Evolutionary conservation across 73 alveolate genomes (phyloP).

Genomic region (Stentor coeruleus): DNA sequence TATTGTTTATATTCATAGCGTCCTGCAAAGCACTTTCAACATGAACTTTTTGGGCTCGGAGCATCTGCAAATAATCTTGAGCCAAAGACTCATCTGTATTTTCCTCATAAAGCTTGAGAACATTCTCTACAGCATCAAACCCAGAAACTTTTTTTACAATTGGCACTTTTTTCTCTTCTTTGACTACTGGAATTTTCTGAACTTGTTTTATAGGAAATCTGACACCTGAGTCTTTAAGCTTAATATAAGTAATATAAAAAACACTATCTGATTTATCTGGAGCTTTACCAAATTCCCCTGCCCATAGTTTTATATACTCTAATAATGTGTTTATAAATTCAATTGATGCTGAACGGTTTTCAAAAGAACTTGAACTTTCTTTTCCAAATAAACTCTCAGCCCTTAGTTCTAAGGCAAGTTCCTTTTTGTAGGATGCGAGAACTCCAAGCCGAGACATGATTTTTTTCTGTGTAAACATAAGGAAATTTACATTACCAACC

Average conservation of each 20-base stretch:
- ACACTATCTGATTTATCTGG: constrained; percentile 14
- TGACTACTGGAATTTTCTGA: too few relatives aligned
- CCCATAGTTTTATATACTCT: not conserved
- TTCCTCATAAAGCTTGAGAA: not conserved
- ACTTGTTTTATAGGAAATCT: not conserved
- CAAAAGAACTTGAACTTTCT: not conserved
- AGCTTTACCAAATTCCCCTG: not conserved
- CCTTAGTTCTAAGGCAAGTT: not conserved
- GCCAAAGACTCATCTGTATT: not conserved
- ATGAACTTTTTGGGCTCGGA: not conserved
- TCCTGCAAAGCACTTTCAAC: not conserved
- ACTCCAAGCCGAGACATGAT: not conserved
- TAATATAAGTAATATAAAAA: not conserved
- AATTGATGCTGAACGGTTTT: not conserved
- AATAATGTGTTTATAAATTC: not conserved
- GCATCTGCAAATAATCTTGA: not conserved
- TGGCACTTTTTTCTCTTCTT: not conserved
- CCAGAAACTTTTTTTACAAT: not conserved
- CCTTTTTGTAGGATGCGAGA: not conserved
- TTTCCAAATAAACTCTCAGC: constrained; percentile 15
- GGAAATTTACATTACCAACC: not conserved
- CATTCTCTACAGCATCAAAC: not conserved
- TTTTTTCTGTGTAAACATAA: not conserved
- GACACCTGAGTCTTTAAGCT: not conserved
- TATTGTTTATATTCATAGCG: not conserved